phyloP scores from a whole-genome alignment of 2,329 filamentous ascomycete species.

The Neobulgaria alba region DNA sequence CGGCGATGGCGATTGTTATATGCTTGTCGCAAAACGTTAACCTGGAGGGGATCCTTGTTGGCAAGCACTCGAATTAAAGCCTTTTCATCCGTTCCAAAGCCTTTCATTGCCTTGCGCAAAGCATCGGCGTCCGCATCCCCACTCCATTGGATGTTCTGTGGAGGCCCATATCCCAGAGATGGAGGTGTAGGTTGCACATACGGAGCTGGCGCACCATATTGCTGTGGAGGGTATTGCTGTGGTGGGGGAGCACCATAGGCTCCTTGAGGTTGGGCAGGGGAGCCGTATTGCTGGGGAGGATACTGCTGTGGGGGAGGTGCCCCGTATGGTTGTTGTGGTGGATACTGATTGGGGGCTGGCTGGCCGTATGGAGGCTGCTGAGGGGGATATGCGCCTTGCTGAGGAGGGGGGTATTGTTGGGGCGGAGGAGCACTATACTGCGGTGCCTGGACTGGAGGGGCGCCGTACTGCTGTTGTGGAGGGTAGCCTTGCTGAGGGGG shows the following conservation, averaged over 20 bases:
- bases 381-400: constrained; percentile 9
- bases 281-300: constrained; percentile 3
- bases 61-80: constrained; percentile 62
- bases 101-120: constrained; percentile 81
- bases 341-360: no score
- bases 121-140: constrained; percentile 59
- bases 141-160: constrained; percentile 62
- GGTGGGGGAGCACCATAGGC: constrained; percentile 12
- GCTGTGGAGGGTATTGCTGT: constrained; percentile 23
- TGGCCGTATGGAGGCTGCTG: constrained; percentile 14
- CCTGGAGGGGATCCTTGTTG: constrained; percentile 68
- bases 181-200: constrained; percentile 49
- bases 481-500: constrained; percentile 14
- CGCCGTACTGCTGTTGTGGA: constrained; percentile 8
- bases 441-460: constrained; percentile 7
- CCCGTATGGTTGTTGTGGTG: constrained; percentile 15
- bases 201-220: constrained; percentile 30
- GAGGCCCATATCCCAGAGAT: constrained; percentile 65
- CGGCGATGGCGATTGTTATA: constrained; percentile 59
- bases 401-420: constrained; percentile 10
- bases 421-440: constrained; percentile 21
- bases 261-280: neutral
- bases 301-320: constrained; percentile 1
- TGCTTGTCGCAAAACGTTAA: constrained; percentile 56
- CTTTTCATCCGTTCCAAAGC: constrained; percentile 83